phyloP scores from a whole-genome alignment of 2,329 filamentous ascomycete genomes.

The Tolypocladium amazonense region DNA sequence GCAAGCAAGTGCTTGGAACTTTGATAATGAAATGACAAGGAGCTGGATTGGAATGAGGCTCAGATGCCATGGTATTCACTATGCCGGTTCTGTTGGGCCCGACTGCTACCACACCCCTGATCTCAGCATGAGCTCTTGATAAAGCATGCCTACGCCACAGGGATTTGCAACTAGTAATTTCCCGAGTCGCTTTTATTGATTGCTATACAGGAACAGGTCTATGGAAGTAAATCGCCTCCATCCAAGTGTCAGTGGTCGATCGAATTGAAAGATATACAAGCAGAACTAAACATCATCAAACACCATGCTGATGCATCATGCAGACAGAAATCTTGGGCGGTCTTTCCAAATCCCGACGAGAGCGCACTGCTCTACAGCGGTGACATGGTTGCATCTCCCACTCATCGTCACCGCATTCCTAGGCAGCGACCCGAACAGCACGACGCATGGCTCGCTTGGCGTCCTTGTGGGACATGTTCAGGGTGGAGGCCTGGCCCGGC shows the following conservation, averaged over 20 bases:
- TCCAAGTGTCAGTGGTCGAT: not conserved
- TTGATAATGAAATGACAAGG: too few species aligned
- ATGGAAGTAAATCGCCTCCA: not conserved
- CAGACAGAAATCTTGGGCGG: not conserved
- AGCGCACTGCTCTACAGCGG: not conserved
- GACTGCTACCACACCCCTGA: not conserved
- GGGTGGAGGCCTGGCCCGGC: constrained; percentile 24
- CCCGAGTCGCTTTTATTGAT: not conserved
- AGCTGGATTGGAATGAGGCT: too few species aligned
- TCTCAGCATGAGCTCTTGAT: not conserved
- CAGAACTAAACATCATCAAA: not conserved
- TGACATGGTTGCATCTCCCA: not conserved
- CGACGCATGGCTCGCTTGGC: constrained; percentile 16
- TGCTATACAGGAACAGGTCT: not conserved
- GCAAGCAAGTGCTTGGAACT: too few species aligned
- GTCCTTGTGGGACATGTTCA: constrained; percentile 15
- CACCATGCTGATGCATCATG: not conserved
- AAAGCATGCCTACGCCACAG: not conserved
- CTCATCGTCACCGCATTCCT: not conserved
- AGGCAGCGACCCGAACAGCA: constrained; percentile 11
- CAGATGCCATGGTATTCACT: too few species aligned
- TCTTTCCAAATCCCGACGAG: not conserved
- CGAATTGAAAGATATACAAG: not conserved
- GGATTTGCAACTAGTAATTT: not conserved
- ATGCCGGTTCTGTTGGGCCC: too few species aligned